Conservation (phyloP, 202 grass and related monocot genomes). For the Digitaria exilis region DNA sequence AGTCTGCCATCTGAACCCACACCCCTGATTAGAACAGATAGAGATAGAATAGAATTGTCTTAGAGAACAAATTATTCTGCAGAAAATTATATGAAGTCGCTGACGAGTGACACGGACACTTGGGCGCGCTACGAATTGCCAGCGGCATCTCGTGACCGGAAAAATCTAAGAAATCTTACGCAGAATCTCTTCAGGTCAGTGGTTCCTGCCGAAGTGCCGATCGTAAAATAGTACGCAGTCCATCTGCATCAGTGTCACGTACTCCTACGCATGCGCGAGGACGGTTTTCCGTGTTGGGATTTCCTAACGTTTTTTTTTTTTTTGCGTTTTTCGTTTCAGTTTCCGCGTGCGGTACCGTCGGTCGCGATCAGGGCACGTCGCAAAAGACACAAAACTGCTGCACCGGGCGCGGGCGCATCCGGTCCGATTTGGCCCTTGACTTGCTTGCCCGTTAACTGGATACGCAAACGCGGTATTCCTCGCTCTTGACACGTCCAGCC, state of each 20-base stretch:
- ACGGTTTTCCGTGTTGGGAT: slow-evolving; percentile 13
- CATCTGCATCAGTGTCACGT: not conserved
- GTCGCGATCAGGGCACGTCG: slow-evolving; percentile 4
- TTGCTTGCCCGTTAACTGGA: not conserved
- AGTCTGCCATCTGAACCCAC: not conserved
- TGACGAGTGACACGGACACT: not conserved
- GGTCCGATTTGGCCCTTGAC: not conserved
- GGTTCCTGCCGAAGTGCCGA: not conserved
- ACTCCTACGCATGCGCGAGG: not conserved
- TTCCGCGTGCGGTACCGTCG: not conserved
- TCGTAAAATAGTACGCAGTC: not conserved
- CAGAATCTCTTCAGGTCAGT: not conserved
- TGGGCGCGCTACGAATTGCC: not conserved
- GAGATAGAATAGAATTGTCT: not conserved
- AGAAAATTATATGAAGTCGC: not conserved
- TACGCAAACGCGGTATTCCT: not conserved
- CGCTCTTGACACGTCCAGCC: slow-evolving; percentile 2
- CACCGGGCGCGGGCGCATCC: not conserved
- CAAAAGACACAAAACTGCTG: slow-evolving; percentile 9
- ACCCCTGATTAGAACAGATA: not conserved
- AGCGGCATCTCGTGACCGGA: not conserved
- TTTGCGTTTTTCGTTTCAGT: no score
- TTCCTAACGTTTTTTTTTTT: no score
- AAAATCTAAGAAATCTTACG: not conserved
- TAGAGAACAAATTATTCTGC: not conserved